Percentiles rank a stretch among this genome's conserved stretches.
These are phyloP conservation scores for Chamaecrista fasciculata DNA, from an alignment of 306 rosid genomes.

Conservation along the genomic window DNA sequence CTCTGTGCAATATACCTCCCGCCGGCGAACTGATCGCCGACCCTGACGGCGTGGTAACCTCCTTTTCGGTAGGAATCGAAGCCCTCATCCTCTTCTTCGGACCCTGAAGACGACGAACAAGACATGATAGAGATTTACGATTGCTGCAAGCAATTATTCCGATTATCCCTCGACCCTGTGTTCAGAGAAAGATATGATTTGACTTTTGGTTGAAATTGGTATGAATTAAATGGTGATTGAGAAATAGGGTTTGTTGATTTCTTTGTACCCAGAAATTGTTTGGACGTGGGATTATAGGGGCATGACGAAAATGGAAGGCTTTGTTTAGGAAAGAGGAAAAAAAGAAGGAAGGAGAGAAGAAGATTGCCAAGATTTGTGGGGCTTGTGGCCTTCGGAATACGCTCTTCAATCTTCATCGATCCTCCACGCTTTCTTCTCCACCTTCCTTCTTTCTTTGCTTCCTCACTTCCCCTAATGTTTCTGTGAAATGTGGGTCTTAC, in stretches of 20 bases:
- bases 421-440: conserved; percentile 68
- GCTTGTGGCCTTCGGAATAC: conserved; percentile 40
- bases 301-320: conserved; percentile 33
- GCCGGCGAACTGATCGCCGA: conserved; percentile 85
- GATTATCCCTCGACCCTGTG: conserved; percentile 27
- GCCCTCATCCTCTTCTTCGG: conserved; percentile 92
- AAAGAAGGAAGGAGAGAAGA: not conserved
- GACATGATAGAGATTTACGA: conserved; percentile 51
- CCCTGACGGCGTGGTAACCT: conserved; percentile 89
- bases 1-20: conserved; percentile 91
- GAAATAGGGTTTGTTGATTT: not conserved
- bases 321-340: conserved; percentile 33
- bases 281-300: conserved; percentile 23
- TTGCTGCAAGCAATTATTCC: too few relatives aligned
- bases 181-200: conserved; percentile 25
- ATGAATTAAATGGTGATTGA: not conserved
- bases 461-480: conserved; percentile 11
- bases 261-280: not conserved
- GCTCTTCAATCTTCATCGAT: conserved; percentile 36
- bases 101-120: conserved; percentile 85
- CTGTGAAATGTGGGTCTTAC: not conserved
- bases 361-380: conserved; percentile 29
- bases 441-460: conserved; percentile 8
- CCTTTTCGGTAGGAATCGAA: conserved; percentile 91
- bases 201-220: not conserved